These are phyloP conservation scores for Alloteropsis angusta DNA, from an alignment of 202 grass and related monocot species.

Conservation along the genomic window DNA sequence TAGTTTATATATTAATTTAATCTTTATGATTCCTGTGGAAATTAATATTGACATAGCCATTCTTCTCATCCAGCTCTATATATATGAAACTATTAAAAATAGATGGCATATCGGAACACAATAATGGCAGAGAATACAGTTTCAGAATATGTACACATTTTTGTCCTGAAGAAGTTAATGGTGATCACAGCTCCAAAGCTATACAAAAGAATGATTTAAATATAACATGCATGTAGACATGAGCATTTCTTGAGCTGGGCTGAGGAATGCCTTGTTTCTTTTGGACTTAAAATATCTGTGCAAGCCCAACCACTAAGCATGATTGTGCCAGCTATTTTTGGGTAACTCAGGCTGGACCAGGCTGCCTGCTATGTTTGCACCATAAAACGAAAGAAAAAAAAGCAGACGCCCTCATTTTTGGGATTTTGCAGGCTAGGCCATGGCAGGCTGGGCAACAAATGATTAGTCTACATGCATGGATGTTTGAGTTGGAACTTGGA, in stretches of 20 bases:
- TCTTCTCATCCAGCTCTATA: background rate
- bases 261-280: background rate
- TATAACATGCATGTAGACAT: background rate
- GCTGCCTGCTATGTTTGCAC: background rate
- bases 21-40: background rate
- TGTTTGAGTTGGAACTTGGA: constrained; percentile 3
- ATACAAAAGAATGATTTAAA: background rate
- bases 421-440: background rate
- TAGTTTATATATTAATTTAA: background rate
- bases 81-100: background rate
- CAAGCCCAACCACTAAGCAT: background rate
- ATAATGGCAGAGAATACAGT: background rate
- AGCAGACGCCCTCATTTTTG: no score
- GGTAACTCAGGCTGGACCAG: background rate
- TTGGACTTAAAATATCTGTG: background rate
- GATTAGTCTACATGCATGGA: background rate
- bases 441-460: background rate
- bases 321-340: background rate
- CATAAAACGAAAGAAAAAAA: no score
- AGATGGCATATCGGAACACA: no score
- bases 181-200: background rate
- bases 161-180: background rate
- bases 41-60: background rate
- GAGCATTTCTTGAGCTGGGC: background rate
- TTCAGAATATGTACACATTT: background rate